Base-by-base conservation (phyloP, 441 rosid species). In the Dalechampia spathulata region DNA sequence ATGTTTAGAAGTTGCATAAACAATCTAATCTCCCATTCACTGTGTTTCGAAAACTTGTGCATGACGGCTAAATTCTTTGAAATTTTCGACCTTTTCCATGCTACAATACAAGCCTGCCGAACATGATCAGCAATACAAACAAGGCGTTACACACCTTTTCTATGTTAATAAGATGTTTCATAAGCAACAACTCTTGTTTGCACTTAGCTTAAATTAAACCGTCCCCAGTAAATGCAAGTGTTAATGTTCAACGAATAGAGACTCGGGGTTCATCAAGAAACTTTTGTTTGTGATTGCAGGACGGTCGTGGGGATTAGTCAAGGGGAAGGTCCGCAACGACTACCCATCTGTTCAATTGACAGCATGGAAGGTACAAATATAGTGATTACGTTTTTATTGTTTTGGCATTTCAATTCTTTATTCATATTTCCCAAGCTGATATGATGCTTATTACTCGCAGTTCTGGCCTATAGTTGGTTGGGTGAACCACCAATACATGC, bases 381-480 rank as follows among this genome's bases (percentile, higher is more conserved):
- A 13, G 7, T 4, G 43, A 32, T 13, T 32, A 19, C 41, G 22
- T 23, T n/a, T 27, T n/a, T 15, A 0, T 21, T 34, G 19, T 19
- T 39, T 34, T 8, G 10, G 39, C 19, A 19, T 16, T 15, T 15
- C 7, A 4, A 25, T 43, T 52, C 23, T 0, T 17, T 1, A 34
- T 12, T 22, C 6, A 17, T 21, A 6, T 20, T 6, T 27, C 4
- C 14, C 36, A 4, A 7, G 19, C 43, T 16, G 12, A 6, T 28
- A 16, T 56, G 41, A 21, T 34, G 65, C 44, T 67, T 51, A 36
- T 57, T 43, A 43, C 68, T 57, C 62, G 76, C 92, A 90, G 98
- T 82, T 90, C 67, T 85, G 92, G 92, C 95, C 98, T 42, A 57
- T 87, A 56, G 83, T 85, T 46, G 87, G 87, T 49, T 90, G 92